Base-by-base conservation (phyloP, 805 yeast genomes). In the Pachysolen tannophilus region DNA sequence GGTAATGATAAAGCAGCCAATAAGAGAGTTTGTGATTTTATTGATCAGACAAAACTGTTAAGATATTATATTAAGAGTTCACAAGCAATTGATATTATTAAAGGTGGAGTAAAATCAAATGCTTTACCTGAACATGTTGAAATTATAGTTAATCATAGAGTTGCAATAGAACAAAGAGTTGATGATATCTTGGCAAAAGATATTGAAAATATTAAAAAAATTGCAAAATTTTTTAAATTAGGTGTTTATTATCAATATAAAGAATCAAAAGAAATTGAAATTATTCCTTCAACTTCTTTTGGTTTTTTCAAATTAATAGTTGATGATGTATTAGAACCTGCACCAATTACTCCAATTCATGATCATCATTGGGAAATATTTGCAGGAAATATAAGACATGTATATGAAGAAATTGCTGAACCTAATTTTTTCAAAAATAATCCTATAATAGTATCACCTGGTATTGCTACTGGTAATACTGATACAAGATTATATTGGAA, bases 51-150 rank as follows among this genome's bases (percentile, higher is more conserved):
- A 16, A 43, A 38, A 16, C 31, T 38, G 20, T 39, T 47, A 25
- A 55, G 63, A 39, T 72, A 67, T 42, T 53, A 69, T 32, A 56
- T 78, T 18, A 61, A 67, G 37, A 79, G 87, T 0, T 67, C 84
- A 7, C 82, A 76, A 51, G 79, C 87, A 0, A 61, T 69, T 25
- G 85, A 78, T 47, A 65, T 78, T 20, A 62, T 82, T 37, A 53
- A 57, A n/a, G 90, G 90, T 21, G 92, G 92, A 18, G 67, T 74
- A 34, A 82, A 82, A 54, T 62, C 77, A 23, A 82, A 82, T 47
- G 86, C 88, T 1, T 56, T 82, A 30, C 90, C 92, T 2, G 90
- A 82, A 49, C 55, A 62, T 26, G 69, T 72, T 3, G 56, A 56
- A 20, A 56, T 74, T 34, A 53, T 63, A 17, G 60, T 78, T 28